Evolutionary conservation across 2,329 filamentous ascomycete genomes (phyloP).

Genomic region (Helotiales sp.): DNA sequence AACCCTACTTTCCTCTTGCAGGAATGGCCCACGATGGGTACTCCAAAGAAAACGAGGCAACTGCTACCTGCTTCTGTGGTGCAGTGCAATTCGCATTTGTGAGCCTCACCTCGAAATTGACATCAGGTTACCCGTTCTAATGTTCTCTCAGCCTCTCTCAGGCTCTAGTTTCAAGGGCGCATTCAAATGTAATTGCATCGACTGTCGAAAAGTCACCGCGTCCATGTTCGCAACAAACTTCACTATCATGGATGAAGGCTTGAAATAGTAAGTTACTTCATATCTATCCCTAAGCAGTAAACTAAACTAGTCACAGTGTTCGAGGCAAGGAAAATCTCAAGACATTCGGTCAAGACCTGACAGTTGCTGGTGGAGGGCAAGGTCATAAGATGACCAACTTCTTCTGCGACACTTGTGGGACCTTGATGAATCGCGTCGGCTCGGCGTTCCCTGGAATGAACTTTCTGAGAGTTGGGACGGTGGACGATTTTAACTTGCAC

Average conservation of each 20-base stretch:
- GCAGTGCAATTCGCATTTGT: slow-evolving; percentile 51
- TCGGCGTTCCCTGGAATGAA: slow-evolving; percentile 44
- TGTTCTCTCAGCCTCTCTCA: slow-evolving; percentile 37
- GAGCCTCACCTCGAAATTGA: not conserved
- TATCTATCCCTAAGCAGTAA: too few species aligned
- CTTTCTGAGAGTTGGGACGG: slow-evolving; percentile 57
- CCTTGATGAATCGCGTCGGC: slow-evolving; percentile 57
- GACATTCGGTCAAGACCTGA: slow-evolving; percentile 45
- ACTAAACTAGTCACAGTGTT: too few species aligned
- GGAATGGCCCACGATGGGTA: slow-evolving; percentile 43
- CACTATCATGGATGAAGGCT: slow-evolving; percentile 43
- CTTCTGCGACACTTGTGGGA: slow-evolving; percentile 61
- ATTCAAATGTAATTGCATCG: slow-evolving; percentile 60
- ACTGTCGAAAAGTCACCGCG: slow-evolving; percentile 63
- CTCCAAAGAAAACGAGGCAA: slow-evolving; percentile 48
- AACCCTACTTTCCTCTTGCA: slow-evolving; percentile 41
- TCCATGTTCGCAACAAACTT: slow-evolving; percentile 64
- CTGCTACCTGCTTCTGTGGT: slow-evolving; percentile 60
- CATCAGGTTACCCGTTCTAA: not conserved
- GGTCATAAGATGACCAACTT: slow-evolving; percentile 57
- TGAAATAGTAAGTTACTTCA: too few species aligned
- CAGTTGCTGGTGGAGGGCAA: slow-evolving; percentile 39
- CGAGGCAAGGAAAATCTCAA: slow-evolving; percentile 53
- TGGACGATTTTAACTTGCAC: slow-evolving; percentile 60
- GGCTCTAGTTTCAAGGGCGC: slow-evolving; percentile 46